Evolutionary conservation across 2,329 filamentous ascomycete species (phyloP), one percentile per base, ranked within the genome.

Genomic region (Exserohilum rostratum): DNA sequence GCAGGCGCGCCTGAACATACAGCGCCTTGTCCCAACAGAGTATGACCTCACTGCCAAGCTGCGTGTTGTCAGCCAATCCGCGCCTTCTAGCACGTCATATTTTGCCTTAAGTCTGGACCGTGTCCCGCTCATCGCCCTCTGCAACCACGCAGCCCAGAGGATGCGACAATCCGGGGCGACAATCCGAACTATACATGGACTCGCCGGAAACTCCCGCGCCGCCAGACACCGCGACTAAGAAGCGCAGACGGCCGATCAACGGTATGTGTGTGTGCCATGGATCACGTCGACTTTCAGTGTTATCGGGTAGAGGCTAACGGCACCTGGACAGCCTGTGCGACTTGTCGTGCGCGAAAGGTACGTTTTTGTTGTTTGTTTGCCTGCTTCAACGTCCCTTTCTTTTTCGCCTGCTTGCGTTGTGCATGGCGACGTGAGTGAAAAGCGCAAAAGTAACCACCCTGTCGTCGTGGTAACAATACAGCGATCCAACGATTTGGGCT

Each of bases 211-310:
- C 29, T 7, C 46, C 51, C 57, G 58, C 27, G 27, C 43, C 45
- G 38, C 27, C 53, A 46, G 62, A 58, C 42, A 38, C 48, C 39
- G 50, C 47, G 50, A 37, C 54, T 57, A 65, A 65, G 61, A 65
- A 61, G 57, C 64, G 66, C 37, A 66, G 57, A 53, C 62, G 66
- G 45, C 64, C 65, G 38, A 50, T 67, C n/a, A 69, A 69, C 51
- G 66, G 66, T 68, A 60, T 30, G 50, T 51, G 66, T 68, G 59
- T 30, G 50, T 51, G 29, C 12, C 6, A 40, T 46, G 49, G 43
- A 46, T 20, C 25, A 17, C 15, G 20, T 6, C 34, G 9, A 31
- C 43, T 44, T 52, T 37, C 12, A 35, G 46, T 48, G 20, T 35
- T 45, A 27, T 30, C 11, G 35, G 3, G 29, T 11, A 20, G 33